A percentile compares a stretch with the other conserved stretches of the same genome.
Conservation (phyloP, 345 rosid genomes). For the Arabidopsis arenosa region DNA sequence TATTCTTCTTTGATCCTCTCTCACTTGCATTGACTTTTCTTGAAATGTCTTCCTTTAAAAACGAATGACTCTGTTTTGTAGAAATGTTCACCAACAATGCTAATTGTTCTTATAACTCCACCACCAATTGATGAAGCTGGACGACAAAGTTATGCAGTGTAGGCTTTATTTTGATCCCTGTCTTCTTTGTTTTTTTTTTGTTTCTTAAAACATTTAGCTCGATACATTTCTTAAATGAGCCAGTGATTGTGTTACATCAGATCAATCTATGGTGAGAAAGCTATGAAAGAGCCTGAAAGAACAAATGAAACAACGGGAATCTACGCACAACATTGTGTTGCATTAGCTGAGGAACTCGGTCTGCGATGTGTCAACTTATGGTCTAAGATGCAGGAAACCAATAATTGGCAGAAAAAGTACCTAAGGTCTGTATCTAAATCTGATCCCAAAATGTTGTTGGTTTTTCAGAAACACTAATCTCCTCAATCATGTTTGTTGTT, state of each 20-base stretch:
- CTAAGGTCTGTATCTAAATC: conserved; percentile 61
- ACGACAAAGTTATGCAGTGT: conserved; percentile 68
- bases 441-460: conserved; percentile 5
- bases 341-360: conserved; percentile 68
- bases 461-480: conserved; percentile 1
- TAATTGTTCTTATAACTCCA: conserved; percentile 80
- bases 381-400: conserved; percentile 88
- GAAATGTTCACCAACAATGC: conserved; percentile 74
- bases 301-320: conserved; percentile 79
- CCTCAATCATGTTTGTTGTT: not conserved
- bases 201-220: conserved; percentile 11
- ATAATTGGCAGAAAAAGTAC: conserved; percentile 78
- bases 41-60: not conserved
- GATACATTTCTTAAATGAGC: not conserved
- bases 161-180: conserved; percentile 24
- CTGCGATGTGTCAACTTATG: conserved; percentile 65
- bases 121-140: conserved; percentile 85
- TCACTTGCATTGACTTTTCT: not conserved
- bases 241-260: conserved; percentile 45
- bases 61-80: conserved; percentile 44
- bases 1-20: conserved; percentile 1
- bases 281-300: conserved; percentile 74
- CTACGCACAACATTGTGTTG: conserved; percentile 72
- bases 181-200: not conserved
- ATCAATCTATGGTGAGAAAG: conserved; percentile 70